phyloP scores from a whole-genome alignment of 129 eudicot species.

The Centella asiatica region DNA sequence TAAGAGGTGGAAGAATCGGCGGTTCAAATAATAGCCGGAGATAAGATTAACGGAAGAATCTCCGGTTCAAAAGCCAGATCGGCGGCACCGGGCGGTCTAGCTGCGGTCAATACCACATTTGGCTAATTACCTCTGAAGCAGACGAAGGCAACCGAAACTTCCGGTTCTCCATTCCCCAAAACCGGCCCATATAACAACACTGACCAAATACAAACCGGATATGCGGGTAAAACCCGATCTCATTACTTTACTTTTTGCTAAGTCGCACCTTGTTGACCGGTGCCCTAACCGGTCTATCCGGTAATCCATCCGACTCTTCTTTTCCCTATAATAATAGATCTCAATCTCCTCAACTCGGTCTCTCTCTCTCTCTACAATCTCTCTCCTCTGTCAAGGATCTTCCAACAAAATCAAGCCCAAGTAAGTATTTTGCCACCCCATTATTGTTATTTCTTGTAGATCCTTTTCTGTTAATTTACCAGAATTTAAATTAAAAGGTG shows the following conservation, averaged over 20 bases:
- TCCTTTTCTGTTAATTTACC: background rate
- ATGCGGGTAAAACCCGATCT: constrained; percentile 33
- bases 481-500: background rate
- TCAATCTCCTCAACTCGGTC: constrained; percentile 50
- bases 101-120: background rate
- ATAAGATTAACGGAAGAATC: background rate
- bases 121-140: background rate
- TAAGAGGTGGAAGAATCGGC: too few species aligned
- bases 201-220: constrained; percentile 17
- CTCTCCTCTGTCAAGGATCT: constrained; percentile 3
- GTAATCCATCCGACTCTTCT: constrained; percentile 45
- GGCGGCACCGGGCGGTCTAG: constrained; percentile 6
- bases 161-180: constrained; percentile 20
- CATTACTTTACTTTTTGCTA: too few species aligned
- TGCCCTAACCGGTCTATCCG: constrained; percentile 70
- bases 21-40: background rate
- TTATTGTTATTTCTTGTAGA: background rate
- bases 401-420: constrained; percentile 22
- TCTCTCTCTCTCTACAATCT: constrained; percentile 11
- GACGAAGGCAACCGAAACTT: constrained; percentile 10
- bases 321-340: constrained; percentile 21
- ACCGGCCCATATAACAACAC: constrained; percentile 13
- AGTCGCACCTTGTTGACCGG: constrained; percentile 15
- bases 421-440: constrained; percentile 32
- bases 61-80: constrained; percentile 9